Evolutionary conservation across 75 land plant species (phyloP).

Genomic region (Cunninghamia lanceolata): DNA sequence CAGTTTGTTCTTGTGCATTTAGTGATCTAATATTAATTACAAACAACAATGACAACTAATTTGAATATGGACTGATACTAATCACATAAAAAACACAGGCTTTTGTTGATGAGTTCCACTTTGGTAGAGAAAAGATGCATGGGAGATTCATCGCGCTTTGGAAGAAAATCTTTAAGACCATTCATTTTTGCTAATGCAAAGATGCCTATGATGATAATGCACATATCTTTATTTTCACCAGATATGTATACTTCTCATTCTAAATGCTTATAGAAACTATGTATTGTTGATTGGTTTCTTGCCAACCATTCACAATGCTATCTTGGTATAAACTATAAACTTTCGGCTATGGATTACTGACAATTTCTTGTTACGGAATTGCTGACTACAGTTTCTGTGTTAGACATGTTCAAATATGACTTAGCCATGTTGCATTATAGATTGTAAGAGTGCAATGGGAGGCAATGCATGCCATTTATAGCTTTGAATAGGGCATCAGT

Average conservation of each 20-base stretch:
- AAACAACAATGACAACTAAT: too few species aligned
- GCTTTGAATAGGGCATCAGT: too few species aligned
- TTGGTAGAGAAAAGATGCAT: not conserved
- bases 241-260: not conserved
- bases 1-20: not conserved
- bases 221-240: not conserved
- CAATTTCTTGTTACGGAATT: not conserved
- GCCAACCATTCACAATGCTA: not conserved
- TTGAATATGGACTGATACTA: too few species aligned
- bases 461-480: not conserved
- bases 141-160: too few species aligned
- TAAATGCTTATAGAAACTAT: not conserved
- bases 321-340: not conserved
- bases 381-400: not conserved
- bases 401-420: too few species aligned
- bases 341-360: not conserved
- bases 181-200: too few species aligned
- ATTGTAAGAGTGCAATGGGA: too few species aligned
- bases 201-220: not conserved
- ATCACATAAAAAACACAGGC: too few species aligned
- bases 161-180: too few species aligned
- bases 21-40: too few species aligned
- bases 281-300: not conserved
- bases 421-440: not conserved
- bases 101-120: too few species aligned